Percentiles rank a stretch among this genome's conserved stretches.
These are phyloP conservation scores for Eutrema japonicum DNA, from an alignment of 345 rosid species.

Conservation along the genomic window DNA sequence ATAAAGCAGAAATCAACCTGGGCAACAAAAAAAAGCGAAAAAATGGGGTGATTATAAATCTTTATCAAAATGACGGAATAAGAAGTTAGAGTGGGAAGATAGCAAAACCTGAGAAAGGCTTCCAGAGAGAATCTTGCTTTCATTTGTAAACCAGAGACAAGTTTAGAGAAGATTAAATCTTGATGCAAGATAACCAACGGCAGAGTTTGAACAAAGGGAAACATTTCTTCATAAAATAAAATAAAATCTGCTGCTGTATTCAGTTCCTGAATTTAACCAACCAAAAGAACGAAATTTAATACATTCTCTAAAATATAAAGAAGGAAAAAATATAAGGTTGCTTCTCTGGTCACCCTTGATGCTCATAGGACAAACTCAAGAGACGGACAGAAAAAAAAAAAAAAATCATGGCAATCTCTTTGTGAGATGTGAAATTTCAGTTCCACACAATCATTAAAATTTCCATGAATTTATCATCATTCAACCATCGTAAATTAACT, in stretches of 20 bases:
- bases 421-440: not conserved
- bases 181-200: conserved; percentile 62
- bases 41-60: too few relatives aligned
- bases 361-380: too few relatives aligned
- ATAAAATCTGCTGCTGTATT: conserved; percentile 84
- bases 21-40: not conserved
- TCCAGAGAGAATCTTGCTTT: conserved; percentile 78
- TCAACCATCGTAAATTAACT: not conserved
- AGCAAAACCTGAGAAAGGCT: conserved; percentile 70
- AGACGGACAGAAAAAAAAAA: not conserved
- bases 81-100: not conserved
- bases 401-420: not conserved
- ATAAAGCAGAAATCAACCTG: conserved; percentile 76
- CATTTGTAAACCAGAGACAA: conserved; percentile 65
- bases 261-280: conserved; percentile 58
- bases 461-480: not conserved
- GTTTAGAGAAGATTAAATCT: conserved; percentile 64
- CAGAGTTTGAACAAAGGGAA: conserved; percentile 70
- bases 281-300: not conserved
- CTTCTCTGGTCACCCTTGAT: too few relatives aligned
- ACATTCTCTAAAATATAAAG: not conserved
- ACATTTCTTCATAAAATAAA: conserved; percentile 63
- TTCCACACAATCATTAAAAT: not conserved
- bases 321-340: too few relatives aligned
- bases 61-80: too few relatives aligned